Conservation (phyloP, 1,284 basidiomycete species). For the Leccinum pallidistipes region DNA sequence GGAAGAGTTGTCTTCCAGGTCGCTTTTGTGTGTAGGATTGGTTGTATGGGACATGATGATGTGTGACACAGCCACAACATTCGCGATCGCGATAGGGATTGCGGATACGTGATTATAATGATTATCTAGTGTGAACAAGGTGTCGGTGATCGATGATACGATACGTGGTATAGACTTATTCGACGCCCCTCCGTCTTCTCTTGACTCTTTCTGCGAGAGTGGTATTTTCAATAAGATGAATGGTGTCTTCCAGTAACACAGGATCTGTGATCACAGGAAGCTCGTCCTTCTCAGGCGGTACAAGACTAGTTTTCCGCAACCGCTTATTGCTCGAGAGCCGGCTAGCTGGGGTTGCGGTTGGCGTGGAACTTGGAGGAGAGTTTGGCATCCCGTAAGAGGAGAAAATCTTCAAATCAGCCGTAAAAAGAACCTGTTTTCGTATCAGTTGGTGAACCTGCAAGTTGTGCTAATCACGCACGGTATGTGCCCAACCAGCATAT, state of each 20-base stretch:
- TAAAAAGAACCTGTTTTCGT: background rate
- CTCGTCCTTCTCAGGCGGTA: background rate
- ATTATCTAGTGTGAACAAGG: too few species aligned
- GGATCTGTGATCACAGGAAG: background rate
- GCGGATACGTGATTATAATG: too few species aligned
- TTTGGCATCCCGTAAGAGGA: background rate
- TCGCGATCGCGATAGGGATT: too few species aligned
- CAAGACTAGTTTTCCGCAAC: background rate
- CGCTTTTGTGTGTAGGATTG: constrained; percentile 39
- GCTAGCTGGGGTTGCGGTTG: background rate
- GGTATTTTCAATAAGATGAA: background rate
- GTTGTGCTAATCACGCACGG: background rate
- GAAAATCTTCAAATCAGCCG: background rate
- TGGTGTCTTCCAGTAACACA: background rate
- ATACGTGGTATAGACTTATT: background rate
- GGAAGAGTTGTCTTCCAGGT: constrained; percentile 33
- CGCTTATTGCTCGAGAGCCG: background rate
- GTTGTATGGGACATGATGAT: constrained; percentile 31
- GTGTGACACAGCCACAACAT: background rate
- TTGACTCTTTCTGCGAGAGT: background rate
- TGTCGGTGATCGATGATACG: background rate
- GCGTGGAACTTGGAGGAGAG: background rate
- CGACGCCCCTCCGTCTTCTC: background rate
- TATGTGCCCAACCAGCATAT: background rate
- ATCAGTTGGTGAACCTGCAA: background rate